Evolutionary conservation across 2,329 filamentous ascomycete species (phyloP).

Genomic region (Apiospora sp.): DNA sequence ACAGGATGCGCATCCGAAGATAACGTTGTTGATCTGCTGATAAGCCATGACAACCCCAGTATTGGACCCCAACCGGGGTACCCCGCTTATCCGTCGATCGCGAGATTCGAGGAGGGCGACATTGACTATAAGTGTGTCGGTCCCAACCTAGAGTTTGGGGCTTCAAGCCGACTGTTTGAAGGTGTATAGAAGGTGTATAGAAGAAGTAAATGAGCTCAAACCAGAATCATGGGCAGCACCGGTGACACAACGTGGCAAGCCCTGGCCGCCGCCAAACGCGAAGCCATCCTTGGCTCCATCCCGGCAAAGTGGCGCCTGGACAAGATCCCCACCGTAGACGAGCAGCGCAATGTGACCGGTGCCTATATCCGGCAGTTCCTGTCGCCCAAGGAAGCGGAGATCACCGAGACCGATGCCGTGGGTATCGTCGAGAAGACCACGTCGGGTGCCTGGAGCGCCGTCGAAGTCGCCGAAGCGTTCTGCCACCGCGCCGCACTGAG

Average conservation of each 20-base stretch:
- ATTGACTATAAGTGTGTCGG: not conserved
- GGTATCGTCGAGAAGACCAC: constrained; percentile 22
- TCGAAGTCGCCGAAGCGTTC: constrained; percentile 24
- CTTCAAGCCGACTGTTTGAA: not conserved
- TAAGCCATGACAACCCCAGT: not conserved
- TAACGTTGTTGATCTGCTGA: not conserved
- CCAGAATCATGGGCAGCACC: not conserved
- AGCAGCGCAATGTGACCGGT: constrained; percentile 24
- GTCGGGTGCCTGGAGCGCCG: constrained; percentile 9
- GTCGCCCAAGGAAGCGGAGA: constrained; percentile 18
- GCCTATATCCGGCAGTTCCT: constrained; percentile 21
- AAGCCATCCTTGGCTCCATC: constrained; percentile 24
- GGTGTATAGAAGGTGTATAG: not conserved
- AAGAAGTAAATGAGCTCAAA: not conserved
- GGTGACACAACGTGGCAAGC: constrained; percentile 13
- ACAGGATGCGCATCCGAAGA: not conserved
- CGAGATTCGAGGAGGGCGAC: not conserved
- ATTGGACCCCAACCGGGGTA: not conserved
- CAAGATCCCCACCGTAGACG: constrained; percentile 22
- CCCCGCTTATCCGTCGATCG: not conserved
- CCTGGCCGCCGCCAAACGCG: constrained; percentile 22
- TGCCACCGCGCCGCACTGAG: constrained; percentile 24
- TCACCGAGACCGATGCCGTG: constrained; percentile 15
- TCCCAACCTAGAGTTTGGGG: not conserved
- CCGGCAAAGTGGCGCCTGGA: constrained; percentile 21